phyloP scores from a whole-genome alignment of 129 eudicot species.

The Flaveria brownii region DNA sequence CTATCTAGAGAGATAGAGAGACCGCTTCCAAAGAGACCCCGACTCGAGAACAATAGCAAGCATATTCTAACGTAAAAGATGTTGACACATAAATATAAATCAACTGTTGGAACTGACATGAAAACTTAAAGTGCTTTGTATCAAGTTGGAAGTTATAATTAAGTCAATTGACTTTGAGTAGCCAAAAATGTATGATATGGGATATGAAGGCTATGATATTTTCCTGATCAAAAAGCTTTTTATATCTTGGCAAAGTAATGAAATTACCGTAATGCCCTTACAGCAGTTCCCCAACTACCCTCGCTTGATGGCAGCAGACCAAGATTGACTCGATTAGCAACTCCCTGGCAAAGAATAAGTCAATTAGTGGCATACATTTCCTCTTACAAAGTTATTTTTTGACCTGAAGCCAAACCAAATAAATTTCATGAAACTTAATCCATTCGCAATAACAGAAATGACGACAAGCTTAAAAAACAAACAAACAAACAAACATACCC shows the following conservation, averaged over 20 bases:
- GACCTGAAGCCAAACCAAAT: conserved; percentile 7
- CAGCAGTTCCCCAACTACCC: conserved; percentile 90
- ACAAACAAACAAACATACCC: no score
- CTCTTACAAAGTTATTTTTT: conserved; percentile 15
- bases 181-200: not conserved
- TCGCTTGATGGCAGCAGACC: conserved; percentile 97
- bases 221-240: not conserved
- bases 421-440: not conserved
- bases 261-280: conserved; percentile 79
- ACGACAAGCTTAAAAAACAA: not conserved
- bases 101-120: not conserved
- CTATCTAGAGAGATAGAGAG: no score
- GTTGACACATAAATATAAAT: not conserved
- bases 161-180: not conserved
- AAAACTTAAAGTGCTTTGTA: no score
- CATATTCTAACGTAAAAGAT: no score
- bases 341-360: conserved; percentile 55
- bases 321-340: conserved; percentile 89
- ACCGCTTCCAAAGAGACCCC: no score
- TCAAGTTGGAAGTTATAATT: not conserved
- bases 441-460: not conserved
- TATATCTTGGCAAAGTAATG: conserved; percentile 12
- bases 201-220: not conserved
- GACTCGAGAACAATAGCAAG: no score
- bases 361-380: conserved; percentile 1